These are phyloP conservation scores for Cystobasidium onofrii DNA, from an alignment of 768 basidiomycete species.

Conservation along the genomic window DNA sequence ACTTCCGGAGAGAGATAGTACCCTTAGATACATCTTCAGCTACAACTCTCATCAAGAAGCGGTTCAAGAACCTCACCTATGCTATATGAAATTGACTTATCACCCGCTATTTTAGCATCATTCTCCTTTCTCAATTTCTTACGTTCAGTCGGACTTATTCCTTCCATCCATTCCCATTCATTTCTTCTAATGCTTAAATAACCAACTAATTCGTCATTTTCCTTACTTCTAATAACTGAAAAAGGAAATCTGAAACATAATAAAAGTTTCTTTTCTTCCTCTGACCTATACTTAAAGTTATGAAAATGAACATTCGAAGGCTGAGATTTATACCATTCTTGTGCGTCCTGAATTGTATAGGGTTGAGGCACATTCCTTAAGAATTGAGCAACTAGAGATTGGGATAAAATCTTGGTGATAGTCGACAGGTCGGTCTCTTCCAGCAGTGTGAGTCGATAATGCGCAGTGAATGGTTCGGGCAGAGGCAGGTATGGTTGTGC, in stretches of 20 bases:
- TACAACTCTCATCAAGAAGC: too few relatives aligned
- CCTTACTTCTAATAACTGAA: not conserved
- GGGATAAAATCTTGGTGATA: not conserved
- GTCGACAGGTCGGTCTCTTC: not conserved
- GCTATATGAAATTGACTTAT: not conserved
- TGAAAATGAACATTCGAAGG: not conserved
- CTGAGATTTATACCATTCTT: not conserved
- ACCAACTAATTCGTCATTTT: not conserved
- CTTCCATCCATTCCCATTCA: conserved; percentile 2
- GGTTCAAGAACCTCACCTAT: too few relatives aligned
- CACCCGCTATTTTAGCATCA: not conserved
- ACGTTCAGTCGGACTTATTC: not conserved
- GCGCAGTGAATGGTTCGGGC: not conserved
- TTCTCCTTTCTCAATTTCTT: not conserved
- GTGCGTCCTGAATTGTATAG: not conserved
- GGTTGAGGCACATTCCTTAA: not conserved
- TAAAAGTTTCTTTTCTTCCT: too few relatives aligned
- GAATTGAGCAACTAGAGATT: not conserved
- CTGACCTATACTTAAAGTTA: too few relatives aligned
- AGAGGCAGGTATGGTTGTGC: not conserved
- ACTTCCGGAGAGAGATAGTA: not conserved
- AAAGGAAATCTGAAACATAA: not conserved
- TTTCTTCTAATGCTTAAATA: conserved; percentile 7
- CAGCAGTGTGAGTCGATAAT: not conserved
- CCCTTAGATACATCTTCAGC: too few relatives aligned